Evolutionary conservation across 2,329 filamentous ascomycete genomes (phyloP).

Genomic region (Penicillium sp.): DNA sequence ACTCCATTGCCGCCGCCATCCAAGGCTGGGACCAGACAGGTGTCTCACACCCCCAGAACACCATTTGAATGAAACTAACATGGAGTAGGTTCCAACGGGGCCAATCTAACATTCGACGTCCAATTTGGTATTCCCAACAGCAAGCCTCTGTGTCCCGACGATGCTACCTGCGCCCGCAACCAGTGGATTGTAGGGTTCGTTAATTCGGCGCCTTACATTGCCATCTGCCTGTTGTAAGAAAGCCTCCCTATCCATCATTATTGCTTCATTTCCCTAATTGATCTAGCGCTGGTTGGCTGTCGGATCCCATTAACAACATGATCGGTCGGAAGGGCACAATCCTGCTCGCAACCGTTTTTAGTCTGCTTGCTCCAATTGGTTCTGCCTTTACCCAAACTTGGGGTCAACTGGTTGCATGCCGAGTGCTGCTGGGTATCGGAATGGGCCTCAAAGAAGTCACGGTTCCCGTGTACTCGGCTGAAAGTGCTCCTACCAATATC

Average conservation of each 20-base stretch:
- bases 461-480: conserved; percentile 55
- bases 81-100: conserved; percentile 18
- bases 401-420: conserved; percentile 16
- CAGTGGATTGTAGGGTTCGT: conserved; percentile 61
- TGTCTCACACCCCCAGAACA: not conserved
- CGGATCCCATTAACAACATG: conserved; percentile 18
- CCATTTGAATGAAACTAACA: not conserved
- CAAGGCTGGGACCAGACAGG: conserved; percentile 52
- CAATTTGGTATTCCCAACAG: conserved; percentile 23
- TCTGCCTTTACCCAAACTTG: conserved; percentile 17
- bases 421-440: conserved; percentile 34
- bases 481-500: conserved; percentile 54
- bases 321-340: conserved; percentile 21
- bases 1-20: conserved; percentile 52
- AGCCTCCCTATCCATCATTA: not conserved
- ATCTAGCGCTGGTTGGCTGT: conserved; percentile 18
- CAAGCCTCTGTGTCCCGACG: conserved; percentile 14
- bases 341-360: conserved; percentile 18
- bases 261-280: not conserved
- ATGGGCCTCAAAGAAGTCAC: conserved; percentile 44
- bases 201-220: conserved; percentile 55
- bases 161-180: conserved; percentile 39
- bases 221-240: conserved; percentile 48
- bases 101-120: conserved; percentile 21
- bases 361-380: conserved; percentile 17